A percentile compares a stretch with the other conserved stretches of the same genome.
phyloP scores from a whole-genome alignment of 306 rosid species.

The Datisca glomerata region DNA sequence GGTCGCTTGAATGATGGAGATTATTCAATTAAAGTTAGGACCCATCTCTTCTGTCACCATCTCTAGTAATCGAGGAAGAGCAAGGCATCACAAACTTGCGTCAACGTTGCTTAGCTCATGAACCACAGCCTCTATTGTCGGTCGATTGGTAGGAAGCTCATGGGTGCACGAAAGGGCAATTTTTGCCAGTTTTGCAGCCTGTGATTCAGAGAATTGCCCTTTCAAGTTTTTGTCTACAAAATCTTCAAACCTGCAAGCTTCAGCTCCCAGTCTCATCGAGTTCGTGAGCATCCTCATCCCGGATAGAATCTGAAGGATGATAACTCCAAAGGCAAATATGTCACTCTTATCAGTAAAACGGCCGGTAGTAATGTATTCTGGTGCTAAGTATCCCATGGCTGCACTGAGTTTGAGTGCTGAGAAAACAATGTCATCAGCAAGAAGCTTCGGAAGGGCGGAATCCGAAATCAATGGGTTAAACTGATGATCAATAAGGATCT shows the following conservation, averaged over 20 bases:
- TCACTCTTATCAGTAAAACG: conserved; percentile 89
- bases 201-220: conserved; percentile 46
- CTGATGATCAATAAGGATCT: conserved; percentile 56
- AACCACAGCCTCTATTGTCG: conserved; percentile 39
- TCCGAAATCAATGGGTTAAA: conserved; percentile 68
- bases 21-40: too few species aligned
- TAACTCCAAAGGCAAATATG: conserved; percentile 82
- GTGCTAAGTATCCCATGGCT: conserved; percentile 98
- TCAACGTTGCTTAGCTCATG: conserved; percentile 33
- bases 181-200: conserved; percentile 49
- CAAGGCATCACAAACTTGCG: neutral
- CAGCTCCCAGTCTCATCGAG: conserved; percentile 42
- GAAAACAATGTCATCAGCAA: conserved; percentile 86
- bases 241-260: conserved; percentile 39
- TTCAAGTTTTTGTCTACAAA: conserved; percentile 41
- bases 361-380: conserved; percentile 82
- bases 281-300: conserved; percentile 42
- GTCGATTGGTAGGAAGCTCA: conserved; percentile 64
- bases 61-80: too few species aligned
- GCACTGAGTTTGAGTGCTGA: conserved; percentile 90
- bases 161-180: conserved; percentile 53
- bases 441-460: conserved; percentile 75
- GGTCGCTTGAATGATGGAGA: too few species aligned
- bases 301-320: conserved; percentile 65
- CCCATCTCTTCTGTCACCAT: too few species aligned